Evolutionary conservation across 1,139 yeast genomes (phyloP).

Genomic region (Protomyces arabidopsidicola): DNA sequence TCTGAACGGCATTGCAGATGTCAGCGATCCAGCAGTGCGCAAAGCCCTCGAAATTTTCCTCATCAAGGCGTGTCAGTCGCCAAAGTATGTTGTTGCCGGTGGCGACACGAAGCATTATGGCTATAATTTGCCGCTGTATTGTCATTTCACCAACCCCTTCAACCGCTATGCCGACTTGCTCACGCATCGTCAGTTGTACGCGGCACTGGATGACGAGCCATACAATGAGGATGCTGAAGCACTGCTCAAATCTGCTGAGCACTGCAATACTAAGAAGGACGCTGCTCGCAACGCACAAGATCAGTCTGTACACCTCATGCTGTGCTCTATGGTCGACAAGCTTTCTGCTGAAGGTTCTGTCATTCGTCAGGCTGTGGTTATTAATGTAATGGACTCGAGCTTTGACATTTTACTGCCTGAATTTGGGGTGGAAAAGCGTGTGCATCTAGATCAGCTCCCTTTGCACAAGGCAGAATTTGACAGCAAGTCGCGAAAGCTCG

Average conservation of each 20-base stretch:
- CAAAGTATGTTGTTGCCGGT: constrained; percentile 84
- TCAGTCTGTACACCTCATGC: constrained; percentile 80
- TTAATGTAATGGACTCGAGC: constrained; percentile 92
- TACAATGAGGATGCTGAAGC: constrained; percentile 58
- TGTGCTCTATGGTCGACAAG: constrained; percentile 79
- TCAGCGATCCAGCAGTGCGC: constrained; percentile 61
- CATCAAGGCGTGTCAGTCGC: constrained; percentile 76
- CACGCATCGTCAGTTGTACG: constrained; percentile 85
- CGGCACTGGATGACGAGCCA: constrained; percentile 47
- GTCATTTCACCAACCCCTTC: constrained; percentile 91
- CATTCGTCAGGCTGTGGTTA: constrained; percentile 76
- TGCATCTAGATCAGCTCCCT: constrained; percentile 95
- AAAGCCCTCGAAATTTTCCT: constrained; percentile 74
- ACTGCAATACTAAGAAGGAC: constrained; percentile 91
- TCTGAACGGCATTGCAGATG: constrained; percentile 62
- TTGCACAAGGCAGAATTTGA: constrained; percentile 88
- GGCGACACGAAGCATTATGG: constrained; percentile 67
- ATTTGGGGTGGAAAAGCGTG: constrained; percentile 93
- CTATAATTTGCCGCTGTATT: constrained; percentile 75
- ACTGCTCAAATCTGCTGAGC: constrained; percentile 76
- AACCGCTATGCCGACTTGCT: constrained; percentile 87
- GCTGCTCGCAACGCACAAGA: constrained; percentile 92
- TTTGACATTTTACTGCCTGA: constrained; percentile 93
- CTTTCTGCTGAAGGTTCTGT: constrained; percentile 66
- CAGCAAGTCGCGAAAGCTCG: constrained; percentile 57